These are phyloP conservation scores for Vitis hybrid DNA, from an alignment of 177 flowering plant genomes.

Conservation along the genomic window DNA sequence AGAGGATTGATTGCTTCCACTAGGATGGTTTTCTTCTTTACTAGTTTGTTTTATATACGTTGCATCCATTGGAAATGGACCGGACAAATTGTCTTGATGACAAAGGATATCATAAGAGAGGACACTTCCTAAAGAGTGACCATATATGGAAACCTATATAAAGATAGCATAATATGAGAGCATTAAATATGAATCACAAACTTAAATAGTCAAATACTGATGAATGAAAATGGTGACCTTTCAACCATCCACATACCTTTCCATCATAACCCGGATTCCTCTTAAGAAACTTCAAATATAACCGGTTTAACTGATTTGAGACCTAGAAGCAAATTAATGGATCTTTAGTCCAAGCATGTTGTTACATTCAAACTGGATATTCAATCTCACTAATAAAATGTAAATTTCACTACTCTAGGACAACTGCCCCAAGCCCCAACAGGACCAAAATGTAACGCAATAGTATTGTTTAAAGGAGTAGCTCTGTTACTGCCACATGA, in stretches of 20 bases:
- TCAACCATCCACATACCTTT: slow-evolving; percentile 54
- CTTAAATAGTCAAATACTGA: background rate
- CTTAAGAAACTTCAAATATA: slow-evolving; percentile 81
- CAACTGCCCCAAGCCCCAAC: background rate
- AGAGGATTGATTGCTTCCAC: slow-evolving; percentile 24
- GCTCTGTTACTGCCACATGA: no score
- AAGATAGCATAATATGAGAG: background rate
- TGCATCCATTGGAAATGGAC: slow-evolving; percentile 79
- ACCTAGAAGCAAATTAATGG: slow-evolving; percentile 46
- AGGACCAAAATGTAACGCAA: background rate
- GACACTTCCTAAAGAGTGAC: slow-evolving; percentile 97
- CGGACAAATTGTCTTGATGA: slow-evolving; percentile 77
- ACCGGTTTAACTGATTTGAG: slow-evolving; percentile 79
- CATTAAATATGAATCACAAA: background rate
- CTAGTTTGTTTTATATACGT: slow-evolving; percentile 40
- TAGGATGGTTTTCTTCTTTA: slow-evolving; percentile 22
- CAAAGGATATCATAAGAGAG: slow-evolving; percentile 98
- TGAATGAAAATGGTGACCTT: background rate
- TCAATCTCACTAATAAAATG: background rate
- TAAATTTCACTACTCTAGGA: background rate
- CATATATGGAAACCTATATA: slow-evolving; percentile 90
- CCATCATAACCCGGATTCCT: slow-evolving; percentile 98
- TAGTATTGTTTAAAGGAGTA: no score
- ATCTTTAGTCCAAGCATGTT: background rate
- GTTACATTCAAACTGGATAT: no score